Conservation (phyloP, 1,284 basidiomycete genomes). For the Irpex lacteus region DNA sequence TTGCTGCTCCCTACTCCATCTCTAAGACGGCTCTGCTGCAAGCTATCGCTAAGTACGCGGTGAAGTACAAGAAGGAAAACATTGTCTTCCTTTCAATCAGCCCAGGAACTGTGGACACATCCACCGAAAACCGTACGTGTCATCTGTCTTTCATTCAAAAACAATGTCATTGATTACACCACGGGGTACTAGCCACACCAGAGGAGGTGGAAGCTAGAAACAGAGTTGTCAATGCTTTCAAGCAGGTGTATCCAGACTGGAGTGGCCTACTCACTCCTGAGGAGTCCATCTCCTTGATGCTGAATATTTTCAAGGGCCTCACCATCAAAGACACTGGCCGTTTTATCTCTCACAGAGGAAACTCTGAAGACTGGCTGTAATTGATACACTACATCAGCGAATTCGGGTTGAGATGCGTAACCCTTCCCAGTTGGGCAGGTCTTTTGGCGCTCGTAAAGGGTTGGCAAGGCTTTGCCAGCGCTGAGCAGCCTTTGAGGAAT, state of each 20-base stretch:
- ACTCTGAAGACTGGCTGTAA: slow-evolving; percentile 30
- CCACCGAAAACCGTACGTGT: slow-evolving; percentile 9
- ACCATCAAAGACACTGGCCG: slow-evolving; percentile 29
- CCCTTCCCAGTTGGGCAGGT: too few species aligned
- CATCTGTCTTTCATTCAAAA: background rate
- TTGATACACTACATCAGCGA: background rate
- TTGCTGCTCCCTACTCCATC: slow-evolving; percentile 29
- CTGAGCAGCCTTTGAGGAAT: too few species aligned
- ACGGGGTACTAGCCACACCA: slow-evolving; percentile 11
- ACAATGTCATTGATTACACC: too few species aligned
- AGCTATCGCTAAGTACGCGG: slow-evolving; percentile 37
- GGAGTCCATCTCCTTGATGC: slow-evolving; percentile 28
- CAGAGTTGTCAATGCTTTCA: slow-evolving; percentile 17
- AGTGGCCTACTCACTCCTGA: slow-evolving; percentile 27
- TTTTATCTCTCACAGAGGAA: slow-evolving; percentile 32
- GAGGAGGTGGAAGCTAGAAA: slow-evolving; percentile 16
- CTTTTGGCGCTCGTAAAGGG: too few species aligned
- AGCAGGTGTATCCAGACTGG: slow-evolving; percentile 20
- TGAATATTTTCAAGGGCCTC: slow-evolving; percentile 27
- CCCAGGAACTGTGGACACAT: slow-evolving; percentile 36
- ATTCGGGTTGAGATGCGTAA: too few species aligned
- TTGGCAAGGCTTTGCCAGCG: too few species aligned
- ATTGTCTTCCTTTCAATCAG: slow-evolving; percentile 34
- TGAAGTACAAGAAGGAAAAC: slow-evolving; percentile 31
- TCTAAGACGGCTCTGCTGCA: slow-evolving; percentile 38